phyloP scores from a whole-genome alignment of 2,329 filamentous ascomycete species.

The Cercospora citrullina region DNA sequence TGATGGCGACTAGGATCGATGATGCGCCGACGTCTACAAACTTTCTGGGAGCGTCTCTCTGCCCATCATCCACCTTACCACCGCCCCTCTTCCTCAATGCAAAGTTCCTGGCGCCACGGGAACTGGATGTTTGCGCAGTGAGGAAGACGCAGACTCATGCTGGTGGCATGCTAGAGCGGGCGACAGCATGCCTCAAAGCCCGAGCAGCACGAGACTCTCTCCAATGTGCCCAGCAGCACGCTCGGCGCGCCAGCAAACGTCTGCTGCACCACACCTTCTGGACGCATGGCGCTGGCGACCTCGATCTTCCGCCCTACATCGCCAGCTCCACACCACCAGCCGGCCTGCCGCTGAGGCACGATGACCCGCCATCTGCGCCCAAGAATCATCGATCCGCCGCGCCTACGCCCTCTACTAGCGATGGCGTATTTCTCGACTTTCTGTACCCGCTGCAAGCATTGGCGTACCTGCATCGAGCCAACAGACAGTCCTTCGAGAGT shows the following conservation, averaged over 20 bases:
- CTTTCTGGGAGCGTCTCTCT: not conserved
- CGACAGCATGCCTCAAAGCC: constrained; percentile 58
- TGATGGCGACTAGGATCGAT: not conserved
- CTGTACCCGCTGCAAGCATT: constrained; percentile 50
- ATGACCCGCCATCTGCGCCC: constrained; percentile 11
- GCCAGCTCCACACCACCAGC: constrained; percentile 5
- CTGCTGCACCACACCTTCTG: constrained; percentile 58
- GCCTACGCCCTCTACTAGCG: not conserved
- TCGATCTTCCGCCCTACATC: constrained; percentile 40
- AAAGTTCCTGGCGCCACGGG: not conserved
- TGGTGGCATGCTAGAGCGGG: constrained; percentile 60
- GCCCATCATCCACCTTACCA: not conserved
- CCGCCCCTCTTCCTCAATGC: not conserved
- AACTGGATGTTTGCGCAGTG: not conserved
- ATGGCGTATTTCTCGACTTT: constrained; percentile 46
- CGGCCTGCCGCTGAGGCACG: constrained; percentile 16
- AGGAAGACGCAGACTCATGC: not conserved
- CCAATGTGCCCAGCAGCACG: constrained; percentile 41
- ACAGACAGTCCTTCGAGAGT: constrained; percentile 28
- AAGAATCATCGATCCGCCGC: not conserved
- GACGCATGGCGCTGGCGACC: constrained; percentile 55
- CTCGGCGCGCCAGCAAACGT: constrained; percentile 46
- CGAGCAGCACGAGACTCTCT: constrained; percentile 54
- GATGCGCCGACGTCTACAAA: constrained; percentile 6
- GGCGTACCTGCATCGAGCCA: constrained; percentile 37